Evolutionary conservation across 2,329 filamentous ascomycete species (phyloP), one percentile per base, ranked within the genome.

Genomic region (Penicillium glabrum): DNA sequence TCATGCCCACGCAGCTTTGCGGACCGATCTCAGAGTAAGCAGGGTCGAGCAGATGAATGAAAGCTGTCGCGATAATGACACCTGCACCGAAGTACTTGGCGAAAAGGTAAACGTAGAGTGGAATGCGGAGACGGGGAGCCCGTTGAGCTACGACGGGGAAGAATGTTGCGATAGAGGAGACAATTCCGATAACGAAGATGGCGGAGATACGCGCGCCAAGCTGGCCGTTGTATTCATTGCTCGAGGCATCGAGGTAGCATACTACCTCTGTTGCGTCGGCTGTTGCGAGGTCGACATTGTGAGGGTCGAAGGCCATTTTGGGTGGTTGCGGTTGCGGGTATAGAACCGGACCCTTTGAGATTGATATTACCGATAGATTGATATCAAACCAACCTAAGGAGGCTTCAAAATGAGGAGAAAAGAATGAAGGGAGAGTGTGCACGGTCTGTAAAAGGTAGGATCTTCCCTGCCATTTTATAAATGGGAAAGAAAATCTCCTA

Each of bases 201-300:
- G 79, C 67, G 24, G 66, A 80, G 64, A 77, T 71, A 3, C 77
- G 75, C 1, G 72, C 73, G 9, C 78, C 78, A 1, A 80, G 59
- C 4, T 69, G 74, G 23, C 83, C 83, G 61, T 85, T 75, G 63
- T 85, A 86, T 21, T 85, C 79, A 62, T 85, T 85, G 1, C 64
- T 69, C 2, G 69, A 71, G 3, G 65, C 56, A 11, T 75, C 69
- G 19, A 85, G 64, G 66, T 79, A 84, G 67, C 83, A 86, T 63
- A 83, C 72, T 45, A 86, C 68, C 3, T 77, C 68, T 3, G 64
- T 64, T 2, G 73, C 71, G 61, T 80, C 77, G 11, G 70, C 77
- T 1, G 70, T 77, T 45, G 72, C 67, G 23, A 82, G 70, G 57
- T 82, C 68, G 67, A 81, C 80, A 50, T 65, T 75, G 26, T 66